A percentile compares a stretch with the other conserved stretches of the same genome.
phyloP scores from a whole-genome alignment of 345 rosid species.

The Raphanus sativus region DNA sequence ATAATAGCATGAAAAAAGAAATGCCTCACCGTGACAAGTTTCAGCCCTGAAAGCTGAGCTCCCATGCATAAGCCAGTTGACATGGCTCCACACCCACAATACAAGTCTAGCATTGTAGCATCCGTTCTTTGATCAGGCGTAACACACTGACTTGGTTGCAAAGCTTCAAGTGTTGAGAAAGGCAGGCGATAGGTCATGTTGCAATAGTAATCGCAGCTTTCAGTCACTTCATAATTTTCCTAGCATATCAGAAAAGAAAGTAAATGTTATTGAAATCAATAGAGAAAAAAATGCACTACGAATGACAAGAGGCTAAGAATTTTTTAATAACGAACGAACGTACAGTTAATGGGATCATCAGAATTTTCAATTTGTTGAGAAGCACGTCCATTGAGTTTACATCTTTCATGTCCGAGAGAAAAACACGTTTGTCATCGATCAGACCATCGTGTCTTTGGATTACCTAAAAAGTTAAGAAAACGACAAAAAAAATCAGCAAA shows the following conservation, averaged over 20 bases:
- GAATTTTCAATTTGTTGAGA: conserved; percentile 48
- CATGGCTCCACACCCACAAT: conserved; percentile 91
- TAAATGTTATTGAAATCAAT: not conserved
- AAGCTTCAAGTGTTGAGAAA: conserved; percentile 49
- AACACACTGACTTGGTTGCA: conserved; percentile 14
- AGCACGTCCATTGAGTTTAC: conserved; percentile 58
- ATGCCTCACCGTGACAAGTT: conserved; percentile 60
- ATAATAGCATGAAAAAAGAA: not conserved
- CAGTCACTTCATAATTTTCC: conserved; percentile 46
- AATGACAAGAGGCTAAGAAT: not conserved
- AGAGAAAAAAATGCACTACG: not conserved
- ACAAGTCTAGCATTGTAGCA: conserved; percentile 59
- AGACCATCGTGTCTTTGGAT: conserved; percentile 34
- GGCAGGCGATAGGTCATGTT: conserved; percentile 57
- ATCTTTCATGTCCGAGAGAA: conserved; percentile 55
- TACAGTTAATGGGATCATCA: conserved; percentile 48
- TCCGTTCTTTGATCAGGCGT: not conserved
- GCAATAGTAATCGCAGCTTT: conserved; percentile 55
- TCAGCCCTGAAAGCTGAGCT: conserved; percentile 49
- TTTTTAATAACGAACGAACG: not conserved
- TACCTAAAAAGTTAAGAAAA: conserved; percentile 42
- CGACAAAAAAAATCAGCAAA: conserved; percentile 3
- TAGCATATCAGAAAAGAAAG: conserved; percentile 29
- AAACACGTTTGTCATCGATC: conserved; percentile 53
- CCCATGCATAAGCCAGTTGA: conserved; percentile 83